Percentiles rank a stretch among this genome's conserved stretches.
Conservation (phyloP, 371 early-diverging fungal genomes). For the Syncephalastrum contaminatum region DNA sequence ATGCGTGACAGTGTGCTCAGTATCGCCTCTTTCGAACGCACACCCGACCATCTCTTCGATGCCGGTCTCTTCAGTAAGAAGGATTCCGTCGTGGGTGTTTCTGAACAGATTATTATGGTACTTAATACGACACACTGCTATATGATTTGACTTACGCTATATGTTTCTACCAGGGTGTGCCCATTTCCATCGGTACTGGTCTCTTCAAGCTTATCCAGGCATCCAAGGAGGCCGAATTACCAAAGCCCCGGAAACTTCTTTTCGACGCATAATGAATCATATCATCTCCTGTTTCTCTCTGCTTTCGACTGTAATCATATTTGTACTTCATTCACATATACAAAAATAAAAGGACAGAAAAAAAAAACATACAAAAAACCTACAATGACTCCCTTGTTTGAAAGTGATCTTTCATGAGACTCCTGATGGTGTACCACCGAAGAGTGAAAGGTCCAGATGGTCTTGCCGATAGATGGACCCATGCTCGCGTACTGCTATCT, state of each 20-base stretch:
- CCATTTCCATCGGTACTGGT: slow-evolving; percentile 98
- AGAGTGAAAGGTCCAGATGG: too few relatives aligned
- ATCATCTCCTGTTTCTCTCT: too few relatives aligned
- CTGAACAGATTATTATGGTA: slow-evolving; percentile 98
- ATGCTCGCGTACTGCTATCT: too few relatives aligned
- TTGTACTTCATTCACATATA: too few relatives aligned
- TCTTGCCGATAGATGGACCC: too few relatives aligned
- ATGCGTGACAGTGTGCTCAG: slow-evolving; percentile 99
- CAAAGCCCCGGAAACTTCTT: slow-evolving; percentile 57
- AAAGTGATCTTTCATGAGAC: too few relatives aligned
- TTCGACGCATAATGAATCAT: slow-evolving; percentile 44
- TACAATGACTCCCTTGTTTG: too few relatives aligned
- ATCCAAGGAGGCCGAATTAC: slow-evolving; percentile 56
- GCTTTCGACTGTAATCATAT: too few relatives aligned
- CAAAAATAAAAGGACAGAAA: too few relatives aligned
- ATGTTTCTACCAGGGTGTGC: slow-evolving; percentile 24
- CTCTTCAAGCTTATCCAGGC: slow-evolving; percentile 86
- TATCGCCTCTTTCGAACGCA: slow-evolving; percentile 99
- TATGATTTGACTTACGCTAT: neutral
- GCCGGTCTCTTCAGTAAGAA: slow-evolving; percentile 93
- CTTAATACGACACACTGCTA: slow-evolving; percentile 7
- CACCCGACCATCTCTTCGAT: slow-evolving; percentile 98
- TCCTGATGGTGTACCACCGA: too few relatives aligned
- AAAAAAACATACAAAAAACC: too few relatives aligned
- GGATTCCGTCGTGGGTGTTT: slow-evolving; percentile 95